phyloP scores from a whole-genome alignment of 2,329 filamentous ascomycete species.

The Huntiella moniliformis region DNA sequence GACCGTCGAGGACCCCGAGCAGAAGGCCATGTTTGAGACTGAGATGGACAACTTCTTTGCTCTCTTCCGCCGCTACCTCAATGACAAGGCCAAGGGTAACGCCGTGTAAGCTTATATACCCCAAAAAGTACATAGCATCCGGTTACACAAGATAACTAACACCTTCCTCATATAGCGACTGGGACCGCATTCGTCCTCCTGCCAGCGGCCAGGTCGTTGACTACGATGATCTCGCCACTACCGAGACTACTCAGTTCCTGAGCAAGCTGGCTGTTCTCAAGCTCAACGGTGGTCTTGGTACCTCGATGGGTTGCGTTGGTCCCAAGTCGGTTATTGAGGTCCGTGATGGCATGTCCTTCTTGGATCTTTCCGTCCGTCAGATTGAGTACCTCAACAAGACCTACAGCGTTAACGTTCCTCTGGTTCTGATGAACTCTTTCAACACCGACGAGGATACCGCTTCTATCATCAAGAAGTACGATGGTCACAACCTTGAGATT shows the following conservation, averaged over 20 bases:
- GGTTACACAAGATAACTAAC: not conserved
- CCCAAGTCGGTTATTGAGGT: slow-evolving; percentile 99
- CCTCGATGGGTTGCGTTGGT: slow-evolving; percentile 97
- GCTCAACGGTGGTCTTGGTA: slow-evolving; percentile 97
- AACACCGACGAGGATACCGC: slow-evolving; percentile 97
- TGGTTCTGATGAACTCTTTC: slow-evolving; percentile 99
- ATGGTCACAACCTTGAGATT: slow-evolving; percentile 98
- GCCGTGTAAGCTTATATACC: slow-evolving; percentile 40
- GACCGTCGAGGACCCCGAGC: slow-evolving; percentile 61
- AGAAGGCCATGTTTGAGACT: slow-evolving; percentile 92
- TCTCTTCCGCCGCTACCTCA: slow-evolving; percentile 93
- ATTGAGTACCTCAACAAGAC: slow-evolving; percentile 98
- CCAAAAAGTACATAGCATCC: not conserved
- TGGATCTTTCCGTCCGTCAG: slow-evolving; percentile 94
- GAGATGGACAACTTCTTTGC: slow-evolving; percentile 99
- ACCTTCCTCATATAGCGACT: slow-evolving; percentile 42
- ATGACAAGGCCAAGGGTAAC: slow-evolving; percentile 98
- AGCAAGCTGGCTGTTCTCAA: slow-evolving; percentile 97
- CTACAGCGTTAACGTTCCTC: slow-evolving; percentile 91
- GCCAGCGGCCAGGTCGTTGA: slow-evolving; percentile 86
- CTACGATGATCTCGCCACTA: slow-evolving; percentile 77
- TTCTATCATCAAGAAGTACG: slow-evolving; percentile 99
- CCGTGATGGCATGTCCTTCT: slow-evolving; percentile 98
- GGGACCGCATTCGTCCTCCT: slow-evolving; percentile 90
- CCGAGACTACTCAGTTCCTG: slow-evolving; percentile 81